Conservation (phyloP, 257 asterid species). For the Plantago ovata region DNA sequence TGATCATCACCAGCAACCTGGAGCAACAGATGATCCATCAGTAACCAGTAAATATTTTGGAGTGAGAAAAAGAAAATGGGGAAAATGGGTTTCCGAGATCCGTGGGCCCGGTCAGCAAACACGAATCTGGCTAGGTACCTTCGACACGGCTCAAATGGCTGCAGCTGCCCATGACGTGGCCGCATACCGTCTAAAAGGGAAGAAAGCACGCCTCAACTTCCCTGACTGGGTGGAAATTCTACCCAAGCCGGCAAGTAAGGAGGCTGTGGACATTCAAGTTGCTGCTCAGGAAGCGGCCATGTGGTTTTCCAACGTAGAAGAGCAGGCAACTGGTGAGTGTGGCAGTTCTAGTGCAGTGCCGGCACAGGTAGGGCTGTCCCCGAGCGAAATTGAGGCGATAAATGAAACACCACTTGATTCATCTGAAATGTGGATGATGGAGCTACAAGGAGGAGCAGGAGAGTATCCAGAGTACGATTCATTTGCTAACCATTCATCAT, state of each 20-base stretch:
- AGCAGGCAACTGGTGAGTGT: not conserved
- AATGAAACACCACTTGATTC: slow-evolving; percentile 64
- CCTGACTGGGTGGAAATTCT: no score
- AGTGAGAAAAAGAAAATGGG: slow-evolving; percentile 48
- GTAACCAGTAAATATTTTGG: slow-evolving; percentile 31
- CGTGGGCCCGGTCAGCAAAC: slow-evolving; percentile 50
- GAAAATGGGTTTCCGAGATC: slow-evolving; percentile 67
- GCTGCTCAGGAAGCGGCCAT: no score
- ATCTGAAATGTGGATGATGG: slow-evolving; percentile 60
- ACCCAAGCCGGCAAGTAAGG: no score
- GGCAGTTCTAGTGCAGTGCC: slow-evolving; percentile 19
- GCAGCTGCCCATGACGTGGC: slow-evolving; percentile 68
- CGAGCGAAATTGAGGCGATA: slow-evolving; percentile 54
- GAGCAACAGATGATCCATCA: no score
- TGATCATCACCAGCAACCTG: no score
- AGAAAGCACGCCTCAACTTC: no score
- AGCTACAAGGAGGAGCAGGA: not conserved
- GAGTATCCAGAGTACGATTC: no score
- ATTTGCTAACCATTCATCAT: no score
- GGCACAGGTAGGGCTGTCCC: slow-evolving; percentile 42
- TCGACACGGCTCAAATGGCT: slow-evolving; percentile 52
- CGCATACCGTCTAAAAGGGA: slow-evolving; percentile 46
- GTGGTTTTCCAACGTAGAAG: slow-evolving; percentile 19
- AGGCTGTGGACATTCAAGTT: no score
- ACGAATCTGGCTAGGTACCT: slow-evolving; percentile 63